Evolutionary conservation across 768 basidiomycete species (phyloP).

Genomic region (Suillus weaverae): DNA sequence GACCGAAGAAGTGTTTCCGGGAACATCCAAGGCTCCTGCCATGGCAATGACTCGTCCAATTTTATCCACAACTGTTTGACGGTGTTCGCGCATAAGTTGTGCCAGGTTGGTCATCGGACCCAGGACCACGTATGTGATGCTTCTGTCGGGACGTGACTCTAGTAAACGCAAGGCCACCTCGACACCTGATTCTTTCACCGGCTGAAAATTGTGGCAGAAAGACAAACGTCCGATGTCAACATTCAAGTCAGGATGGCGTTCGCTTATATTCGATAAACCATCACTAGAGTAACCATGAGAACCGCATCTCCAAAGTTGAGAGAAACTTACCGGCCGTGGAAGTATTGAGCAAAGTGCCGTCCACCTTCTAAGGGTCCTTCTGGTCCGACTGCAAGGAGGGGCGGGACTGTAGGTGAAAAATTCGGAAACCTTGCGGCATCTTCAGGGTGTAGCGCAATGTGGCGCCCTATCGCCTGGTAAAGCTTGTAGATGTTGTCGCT

Average conservation of each 20-base stretch:
- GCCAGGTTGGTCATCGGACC: conserved; percentile 85
- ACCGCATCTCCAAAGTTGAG: background rate
- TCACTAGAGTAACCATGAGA: conserved; percentile 46
- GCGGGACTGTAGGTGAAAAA: conserved; percentile 49
- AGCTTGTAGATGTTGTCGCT: conserved; percentile 77
- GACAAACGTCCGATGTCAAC: conserved; percentile 12
- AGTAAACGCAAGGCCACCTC: conserved; percentile 61
- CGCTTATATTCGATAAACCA: conserved; percentile 60
- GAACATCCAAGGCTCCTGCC: conserved; percentile 93
- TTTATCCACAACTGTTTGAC: conserved; percentile 49
- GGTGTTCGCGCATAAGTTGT: conserved; percentile 55
- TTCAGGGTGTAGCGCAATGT: conserved; percentile 55
- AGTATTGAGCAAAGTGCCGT: conserved; percentile 76
- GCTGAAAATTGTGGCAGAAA: conserved; percentile 45
- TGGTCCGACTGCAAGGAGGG: conserved; percentile 65
- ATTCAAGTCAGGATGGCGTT: conserved; percentile 67
- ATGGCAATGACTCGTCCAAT: conserved; percentile 82
- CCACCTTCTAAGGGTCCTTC: conserved; percentile 69
- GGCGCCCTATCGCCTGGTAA: conserved; percentile 64
- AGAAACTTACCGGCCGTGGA: conserved; percentile 67
- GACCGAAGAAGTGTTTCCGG: conserved; percentile 79
- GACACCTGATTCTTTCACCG: conserved; percentile 46
- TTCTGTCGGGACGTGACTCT: conserved; percentile 46
- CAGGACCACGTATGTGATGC: conserved; percentile 69
- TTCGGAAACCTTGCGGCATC: conserved; percentile 61